Base-by-base conservation (phyloP, 352 stramenopile genomes). In the Pseudoperonospora humuli region DNA sequence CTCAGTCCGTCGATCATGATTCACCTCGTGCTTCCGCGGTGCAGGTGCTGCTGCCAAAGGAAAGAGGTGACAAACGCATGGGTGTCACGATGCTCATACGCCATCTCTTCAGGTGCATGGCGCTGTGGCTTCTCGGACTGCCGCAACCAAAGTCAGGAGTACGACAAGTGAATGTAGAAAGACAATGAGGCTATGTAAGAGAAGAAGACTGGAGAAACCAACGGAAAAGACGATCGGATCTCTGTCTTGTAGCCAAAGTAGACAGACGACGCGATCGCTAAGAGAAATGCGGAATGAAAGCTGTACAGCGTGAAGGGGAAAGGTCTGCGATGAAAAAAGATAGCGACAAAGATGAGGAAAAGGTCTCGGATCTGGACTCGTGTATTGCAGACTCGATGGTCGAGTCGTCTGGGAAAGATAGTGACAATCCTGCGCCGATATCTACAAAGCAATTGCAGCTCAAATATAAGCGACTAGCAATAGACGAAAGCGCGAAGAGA, bases 261-360 rank as follows among this genome's bases (percentile, higher is more conserved):
- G 37, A 26, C 58, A 58, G 13, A 46, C 24, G 20, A 20, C 47
- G 20, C 42, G 3, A 54, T 37, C 3, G 59, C 36, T 10, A 75
- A 64, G 53, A 64, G 49, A 35, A 46, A 32, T 5, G 35, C 42
- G 2, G 60, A 51, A 0, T 53, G 50, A 28, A 81, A 78, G 35
- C 78, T 66, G 69, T 81, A 74, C 57, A 78, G 54, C 17, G 67
- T 3, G 68, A 73, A 31, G 57, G 70, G 2, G 57, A 70, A 0
- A 66, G 53, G 38, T 11, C 34, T 6, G 8, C 8, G 33, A 43
- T 55, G 26, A 39, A 25, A 26, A 21, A 33, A 5, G n/a, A 52
- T 8, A 53, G 21, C 11, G 19, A 38, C 0, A 41, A 49, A 21
- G 46, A 57, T 3, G 54, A 62, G n/a, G 39, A 52, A 13, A 42